A percentile compares a stretch with the other conserved stretches of the same genome.
Conservation (phyloP, 2,329 filamentous ascomycete species). For the Ascochyta fabae region DNA sequence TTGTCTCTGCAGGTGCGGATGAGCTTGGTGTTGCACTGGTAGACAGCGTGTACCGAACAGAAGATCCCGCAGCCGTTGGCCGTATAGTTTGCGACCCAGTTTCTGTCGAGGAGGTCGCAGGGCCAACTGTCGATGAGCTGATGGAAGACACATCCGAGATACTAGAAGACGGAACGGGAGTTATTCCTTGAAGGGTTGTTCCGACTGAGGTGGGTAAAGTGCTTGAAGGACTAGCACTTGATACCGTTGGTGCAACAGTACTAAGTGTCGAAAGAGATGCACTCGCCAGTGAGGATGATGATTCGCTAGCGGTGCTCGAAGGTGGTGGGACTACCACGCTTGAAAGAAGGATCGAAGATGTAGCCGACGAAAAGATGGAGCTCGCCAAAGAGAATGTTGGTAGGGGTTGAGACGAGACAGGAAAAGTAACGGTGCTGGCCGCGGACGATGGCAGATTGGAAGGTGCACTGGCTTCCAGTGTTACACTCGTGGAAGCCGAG, state of each 20-base stretch:
- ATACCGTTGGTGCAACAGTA: neutral
- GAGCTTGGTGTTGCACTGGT: conserved; percentile 22
- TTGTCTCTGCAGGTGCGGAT: conserved; percentile 19
- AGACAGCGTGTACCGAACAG: conserved; percentile 21
- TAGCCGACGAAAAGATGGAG: neutral
- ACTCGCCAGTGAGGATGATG: neutral
- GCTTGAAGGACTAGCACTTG: neutral
- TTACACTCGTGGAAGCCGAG: neutral
- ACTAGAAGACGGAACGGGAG: neutral
- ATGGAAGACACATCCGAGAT: neutral
- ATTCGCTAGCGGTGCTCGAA: neutral
- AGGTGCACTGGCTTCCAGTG: neutral
- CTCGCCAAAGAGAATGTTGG: conserved; percentile 9
- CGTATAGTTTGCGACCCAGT: conserved; percentile 6
- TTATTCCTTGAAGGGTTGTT: neutral
- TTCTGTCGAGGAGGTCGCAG: neutral
- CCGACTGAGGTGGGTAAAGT: neutral
- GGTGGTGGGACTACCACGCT: neutral
- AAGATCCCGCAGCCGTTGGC: conserved; percentile 20
- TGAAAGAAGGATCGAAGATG: neutral
- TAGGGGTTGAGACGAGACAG: neutral
- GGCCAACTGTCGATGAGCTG: neutral
- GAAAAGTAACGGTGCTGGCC: neutral
- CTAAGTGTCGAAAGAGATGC: neutral
- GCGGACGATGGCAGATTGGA: neutral